Evolutionary conservation across 768 basidiomycete genomes (phyloP), one percentile per base, ranked within the genome.

Genomic region (Leccinum obscurum): DNA sequence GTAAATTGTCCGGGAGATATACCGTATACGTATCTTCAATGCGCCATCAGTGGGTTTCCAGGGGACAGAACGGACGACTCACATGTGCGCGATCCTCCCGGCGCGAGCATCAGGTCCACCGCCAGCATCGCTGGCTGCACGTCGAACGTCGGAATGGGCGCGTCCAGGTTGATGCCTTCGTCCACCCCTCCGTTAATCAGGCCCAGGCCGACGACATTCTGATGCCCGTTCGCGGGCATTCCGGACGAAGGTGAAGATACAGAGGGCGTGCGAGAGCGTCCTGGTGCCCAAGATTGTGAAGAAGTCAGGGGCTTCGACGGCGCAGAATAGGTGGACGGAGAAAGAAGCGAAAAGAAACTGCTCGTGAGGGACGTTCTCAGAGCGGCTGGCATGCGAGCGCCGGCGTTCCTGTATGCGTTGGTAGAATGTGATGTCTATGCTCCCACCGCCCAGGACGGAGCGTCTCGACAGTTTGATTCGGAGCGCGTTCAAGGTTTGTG

Each of bases 11-110:
- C 0, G 97, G 96, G 1, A 99, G 77, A 1, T 77, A 74, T 13
- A 95, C 75, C 1, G 83, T 83, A 72, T 97, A 98, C 1, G 87
- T 87, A 72, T 91, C 95, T 98, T 69, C 24, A 35, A 55, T 13
- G 11, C 34, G 48, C 59, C 30, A 52, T 51, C 15, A 63, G 28
- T 14, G 13, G 0, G 10, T 7, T 30, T 7, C 26, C 7, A 2
- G 10, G 17, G 9, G 50, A 53, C 5, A 50, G 5, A 26, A 17
- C 26, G 14, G 22, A 22, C 10, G 49, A 50, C 72, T 68, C 70
- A 95, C 94, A 97, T 62, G 82, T 90, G 61, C 86, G 83, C 35
- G 85, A 89, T 73, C 95, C 89, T 4, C 95, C 94, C 20, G 93
- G 92, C 4, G 76, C 80, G n/a, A 99, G 79, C 5, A 79, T 75